Percentiles rank a stretch among this genome's conserved stretches.
Evolutionary conservation across 768 basidiomycete genomes (phyloP).

Genomic region (Pulveroboletus ravenelii): DNA sequence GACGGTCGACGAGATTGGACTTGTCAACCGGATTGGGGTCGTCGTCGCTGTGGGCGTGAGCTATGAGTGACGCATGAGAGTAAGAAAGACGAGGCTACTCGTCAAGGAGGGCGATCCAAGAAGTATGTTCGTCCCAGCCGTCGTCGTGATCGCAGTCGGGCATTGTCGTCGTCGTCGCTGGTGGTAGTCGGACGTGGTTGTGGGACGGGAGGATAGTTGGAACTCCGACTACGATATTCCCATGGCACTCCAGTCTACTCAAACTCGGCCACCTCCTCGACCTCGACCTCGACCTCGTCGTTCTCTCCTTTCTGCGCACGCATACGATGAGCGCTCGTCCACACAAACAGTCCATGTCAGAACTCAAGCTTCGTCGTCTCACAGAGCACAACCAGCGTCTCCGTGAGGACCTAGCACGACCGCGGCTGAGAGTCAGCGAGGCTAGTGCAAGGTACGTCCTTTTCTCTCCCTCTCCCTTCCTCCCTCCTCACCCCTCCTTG

Average conservation of each 20-base stretch:
- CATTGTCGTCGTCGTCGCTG: background rate
- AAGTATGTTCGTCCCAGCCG: slow-evolving; percentile 27
- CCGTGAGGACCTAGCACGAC: slow-evolving; percentile 83
- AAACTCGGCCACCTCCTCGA: slow-evolving; percentile 10
- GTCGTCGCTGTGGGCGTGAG: slow-evolving; percentile 29
- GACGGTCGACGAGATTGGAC: slow-evolving; percentile 43
- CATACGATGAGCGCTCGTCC: slow-evolving; percentile 64
- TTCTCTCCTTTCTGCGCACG: slow-evolving; percentile 3
- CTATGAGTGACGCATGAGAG: background rate
- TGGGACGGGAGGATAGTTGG: slow-evolving; percentile 8
- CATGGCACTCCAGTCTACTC: slow-evolving; percentile 1
- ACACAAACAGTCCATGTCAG: slow-evolving; percentile 94
- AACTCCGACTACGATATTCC: slow-evolving; percentile 19
- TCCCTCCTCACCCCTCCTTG: slow-evolving; percentile 1
- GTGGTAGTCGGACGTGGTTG: background rate
- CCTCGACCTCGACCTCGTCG: background rate
- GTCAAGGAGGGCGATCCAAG: slow-evolving; percentile 27
- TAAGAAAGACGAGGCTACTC: slow-evolving; percentile 13
- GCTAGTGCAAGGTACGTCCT: slow-evolving; percentile 69
- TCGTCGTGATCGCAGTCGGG: background rate
- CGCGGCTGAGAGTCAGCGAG: slow-evolving; percentile 88
- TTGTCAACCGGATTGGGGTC: slow-evolving; percentile 39
- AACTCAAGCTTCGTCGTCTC: slow-evolving; percentile 90
- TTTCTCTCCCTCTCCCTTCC: background rate
- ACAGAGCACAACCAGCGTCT: slow-evolving; percentile 92